Percentiles rank a stretch among this genome's conserved stretches.
These are phyloP conservation scores for Pichia sporocuriosa DNA, from an alignment of 805 yeast species.

Conservation along the genomic window DNA sequence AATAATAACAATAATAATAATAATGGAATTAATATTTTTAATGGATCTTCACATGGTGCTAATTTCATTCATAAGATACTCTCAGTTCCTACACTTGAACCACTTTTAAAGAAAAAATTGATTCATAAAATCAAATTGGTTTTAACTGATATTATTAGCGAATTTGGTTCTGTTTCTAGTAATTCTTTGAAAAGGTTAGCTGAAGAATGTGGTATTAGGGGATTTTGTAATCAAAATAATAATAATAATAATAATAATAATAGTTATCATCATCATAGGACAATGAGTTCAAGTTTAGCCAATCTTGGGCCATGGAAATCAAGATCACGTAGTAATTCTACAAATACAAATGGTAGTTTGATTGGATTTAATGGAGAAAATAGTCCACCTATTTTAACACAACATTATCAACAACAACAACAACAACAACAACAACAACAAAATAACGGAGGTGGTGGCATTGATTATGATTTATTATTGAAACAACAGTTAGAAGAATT, in stretches of 20 bases:
- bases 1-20: background rate
- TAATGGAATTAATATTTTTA: background rate
- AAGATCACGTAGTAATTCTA: conserved; percentile 11
- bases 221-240: background rate
- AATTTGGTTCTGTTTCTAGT: conserved; percentile 56
- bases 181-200: conserved; percentile 77
- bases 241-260: conserved; percentile 6
- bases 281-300: conserved; percentile 18
- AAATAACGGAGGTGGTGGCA: background rate
- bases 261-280: conserved; percentile 23
- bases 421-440: background rate
- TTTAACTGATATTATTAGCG: conserved; percentile 47
- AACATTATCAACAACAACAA: conserved; percentile 4
- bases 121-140: conserved; percentile 56
- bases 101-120: conserved; percentile 49
- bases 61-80: conserved; percentile 74
- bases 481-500: conserved; percentile 27
- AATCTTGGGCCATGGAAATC: conserved; percentile 8
- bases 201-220: conserved; percentile 80
- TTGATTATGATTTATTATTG: conserved; percentile 24
- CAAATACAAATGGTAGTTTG: conserved; percentile 7
- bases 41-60: conserved; percentile 41
- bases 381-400: conserved; percentile 18
- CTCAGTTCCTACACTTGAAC: conserved; percentile 61
- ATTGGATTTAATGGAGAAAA: conserved; percentile 5